A percentile compares a stretch with the other conserved stretches of the same genome.
Conservation (phyloP, 148 eudicot genomes). For the Vaccinium darrowii region DNA sequence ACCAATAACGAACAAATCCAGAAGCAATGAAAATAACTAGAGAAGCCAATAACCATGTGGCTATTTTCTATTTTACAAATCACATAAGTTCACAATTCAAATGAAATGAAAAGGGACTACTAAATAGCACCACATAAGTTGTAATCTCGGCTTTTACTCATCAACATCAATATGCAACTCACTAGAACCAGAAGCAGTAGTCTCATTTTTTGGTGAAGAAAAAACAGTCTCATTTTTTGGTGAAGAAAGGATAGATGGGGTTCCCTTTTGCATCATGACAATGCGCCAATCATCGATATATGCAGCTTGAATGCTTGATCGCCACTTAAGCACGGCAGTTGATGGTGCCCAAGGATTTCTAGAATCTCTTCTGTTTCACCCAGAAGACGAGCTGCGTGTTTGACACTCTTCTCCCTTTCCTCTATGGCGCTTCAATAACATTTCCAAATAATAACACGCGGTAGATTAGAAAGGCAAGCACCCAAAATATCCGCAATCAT, state of each 20-base stretch:
- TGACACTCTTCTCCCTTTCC: constrained; percentile 4
- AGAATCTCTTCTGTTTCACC: constrained; percentile 14
- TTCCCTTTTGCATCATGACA: background rate
- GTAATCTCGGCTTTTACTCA: no score
- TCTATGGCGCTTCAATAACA: constrained; percentile 3
- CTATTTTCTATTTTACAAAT: no score
- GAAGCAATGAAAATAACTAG: no score
- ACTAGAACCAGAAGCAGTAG: background rate
- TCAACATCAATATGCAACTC: constrained; percentile 5
- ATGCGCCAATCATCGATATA: constrained; percentile 29
- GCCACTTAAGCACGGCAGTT: background rate
- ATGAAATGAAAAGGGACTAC: no score
- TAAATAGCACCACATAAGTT: no score
- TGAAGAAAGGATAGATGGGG: background rate
- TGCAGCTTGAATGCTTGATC: background rate
- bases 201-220: background rate
- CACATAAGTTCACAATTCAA: no score
- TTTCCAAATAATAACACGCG: background rate
- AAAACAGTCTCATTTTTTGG: no score
- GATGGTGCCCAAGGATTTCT: background rate
- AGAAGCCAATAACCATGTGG: no score
- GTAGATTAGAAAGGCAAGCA: constrained; percentile 13
- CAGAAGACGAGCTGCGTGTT: background rate
- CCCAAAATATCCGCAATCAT: background rate
- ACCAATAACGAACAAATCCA: no score